Evolutionary conservation across 164 flowering plant species (phyloP), one percentile per base, ranked within the genome.

Genomic region (Stephania yunnanensis): DNA sequence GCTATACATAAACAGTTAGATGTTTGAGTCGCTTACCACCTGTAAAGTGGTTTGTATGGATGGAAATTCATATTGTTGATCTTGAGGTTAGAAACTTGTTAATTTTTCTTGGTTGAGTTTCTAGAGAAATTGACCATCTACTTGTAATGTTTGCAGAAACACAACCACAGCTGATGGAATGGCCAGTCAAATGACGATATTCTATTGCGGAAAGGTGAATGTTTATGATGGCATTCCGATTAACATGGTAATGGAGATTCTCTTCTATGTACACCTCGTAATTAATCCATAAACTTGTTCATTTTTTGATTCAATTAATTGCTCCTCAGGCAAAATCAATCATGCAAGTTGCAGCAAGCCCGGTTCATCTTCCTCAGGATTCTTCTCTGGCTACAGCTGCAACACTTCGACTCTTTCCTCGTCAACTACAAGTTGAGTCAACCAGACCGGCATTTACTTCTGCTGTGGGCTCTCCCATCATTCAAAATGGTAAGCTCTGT

Each of bases 121-220:
- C 3, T 10, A 66, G 42, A 30, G 10, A 66, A 66, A 29, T 9
- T 66, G 44, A 66, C 36, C 66, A 29, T 17, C 9, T 19, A 61
- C 5, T 72, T 22, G 8, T 30, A 31, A 63, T 75, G 30, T 68
- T 61, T 15, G 30, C 89, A 90, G 95, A 81, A 76, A 52, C 58
- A 64, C 74, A 22, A 75, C 81, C 75, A 73, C 70, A 52, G 45
- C 83, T 36, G 78, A 78, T 69, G 75, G 58, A 29, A 45, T 80
- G 17, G 77, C 68, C 50, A 88, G 87, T 46, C 95, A 90, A 80
- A 87, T 92, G 97, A 87, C 95, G 5, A 90, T 92, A 73, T 92
- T 92, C 82, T 92, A 92, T 80, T 75, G 89, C 48, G 97, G 97
- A 72, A 88, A 89, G 83, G 95, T 92, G 81, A 89, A 88, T 78